A percentile compares a stretch with the other conserved stretches of the same genome.
phyloP scores from a whole-genome alignment of 352 stramenopile genomes.

The Ophiocytium majus region DNA sequence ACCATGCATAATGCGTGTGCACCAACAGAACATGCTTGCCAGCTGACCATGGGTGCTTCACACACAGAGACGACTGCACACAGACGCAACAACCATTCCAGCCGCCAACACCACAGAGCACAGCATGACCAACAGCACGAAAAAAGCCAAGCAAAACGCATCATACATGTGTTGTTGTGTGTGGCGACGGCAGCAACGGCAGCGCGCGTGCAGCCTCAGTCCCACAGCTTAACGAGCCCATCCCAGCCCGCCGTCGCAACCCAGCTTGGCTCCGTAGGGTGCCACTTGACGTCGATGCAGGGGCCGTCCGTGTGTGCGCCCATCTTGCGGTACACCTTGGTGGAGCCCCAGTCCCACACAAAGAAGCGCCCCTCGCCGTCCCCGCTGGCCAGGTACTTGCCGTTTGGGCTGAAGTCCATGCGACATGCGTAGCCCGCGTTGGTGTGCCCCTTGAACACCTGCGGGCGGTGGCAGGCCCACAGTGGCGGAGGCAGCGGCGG shows the following conservation, averaged over 20 bases:
- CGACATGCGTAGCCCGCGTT: constrained; percentile 93
- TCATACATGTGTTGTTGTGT: no score
- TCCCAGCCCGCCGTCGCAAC: constrained; percentile 98
- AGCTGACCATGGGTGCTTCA: no score
- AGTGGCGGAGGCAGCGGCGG: constrained; percentile 3
- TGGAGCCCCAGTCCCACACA: constrained; percentile 98
- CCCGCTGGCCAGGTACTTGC: constrained; percentile 88
- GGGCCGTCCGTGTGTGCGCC: constrained; percentile 81
- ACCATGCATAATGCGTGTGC: no score
- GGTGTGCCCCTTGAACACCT: constrained; percentile 80
- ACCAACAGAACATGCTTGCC: no score
- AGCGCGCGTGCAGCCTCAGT: no score
- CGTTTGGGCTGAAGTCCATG: constrained; percentile 91
- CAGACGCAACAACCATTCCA: no score
- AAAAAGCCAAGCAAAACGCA: no score
- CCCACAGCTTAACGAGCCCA: constrained; percentile 98
- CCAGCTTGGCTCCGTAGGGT: constrained; percentile 91
- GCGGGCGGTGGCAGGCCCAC: constrained; percentile 60
- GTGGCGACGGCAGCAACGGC: no score
- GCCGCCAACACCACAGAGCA: no score
- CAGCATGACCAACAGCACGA: no score
- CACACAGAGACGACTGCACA: no score
- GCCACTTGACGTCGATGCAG: constrained; percentile 90
- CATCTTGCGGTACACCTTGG: constrained; percentile 69
- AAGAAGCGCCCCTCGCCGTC: constrained; percentile 94